Evolutionary conservation across 352 stramenopile genomes (phyloP), one percentile per base, ranked within the genome.

Genomic region (Peronospora farinosa): DNA sequence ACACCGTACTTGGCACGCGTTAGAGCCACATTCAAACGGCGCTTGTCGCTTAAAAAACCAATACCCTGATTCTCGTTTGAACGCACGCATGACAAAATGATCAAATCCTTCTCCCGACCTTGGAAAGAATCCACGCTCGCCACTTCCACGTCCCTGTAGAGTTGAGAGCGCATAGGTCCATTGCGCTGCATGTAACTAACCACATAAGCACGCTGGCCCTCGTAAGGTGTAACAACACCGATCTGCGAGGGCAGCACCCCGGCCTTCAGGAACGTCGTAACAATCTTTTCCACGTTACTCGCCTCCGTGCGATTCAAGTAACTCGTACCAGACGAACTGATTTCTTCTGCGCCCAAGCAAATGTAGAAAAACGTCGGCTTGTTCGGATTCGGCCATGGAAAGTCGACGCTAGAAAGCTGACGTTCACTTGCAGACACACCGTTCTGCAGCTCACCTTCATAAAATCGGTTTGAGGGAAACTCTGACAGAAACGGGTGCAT

Each of bases 401-500:
- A 99, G 17, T 98, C 88, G 5, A 97, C 79, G 33, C 74, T 83
- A 8, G 63, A 66, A 0, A 90, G 61, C 28, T 91, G 64, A 3
- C 97, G 90, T 56, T 99, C 96, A 40, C 77, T 88, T 31, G 97
- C 95, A 1, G 88, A 95, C 1, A 99, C 94, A 37, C 97, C 97
- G 61, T 99, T 99, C 67, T 99, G 94, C 38, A 99, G 72, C 53
- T 95, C 96, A 41, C 97, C 97, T 65, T 99, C 97, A 62, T 99
- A 99, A 60, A 99, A 99, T 60, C 95, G 97, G 57, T 99, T 98
- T 8, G 95, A 99, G 5, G 96, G 96, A 58, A 99, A 99, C 68
- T 99, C 96, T 0, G 94, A 98, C 40, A 99, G 69, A 49, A 89
- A 97, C 13, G 97, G 97, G 55, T 99, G 97, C 96, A 99, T 99